Conservation (phyloP, 768 basidiomycete species). For the Paxillus rubicundulus region DNA sequence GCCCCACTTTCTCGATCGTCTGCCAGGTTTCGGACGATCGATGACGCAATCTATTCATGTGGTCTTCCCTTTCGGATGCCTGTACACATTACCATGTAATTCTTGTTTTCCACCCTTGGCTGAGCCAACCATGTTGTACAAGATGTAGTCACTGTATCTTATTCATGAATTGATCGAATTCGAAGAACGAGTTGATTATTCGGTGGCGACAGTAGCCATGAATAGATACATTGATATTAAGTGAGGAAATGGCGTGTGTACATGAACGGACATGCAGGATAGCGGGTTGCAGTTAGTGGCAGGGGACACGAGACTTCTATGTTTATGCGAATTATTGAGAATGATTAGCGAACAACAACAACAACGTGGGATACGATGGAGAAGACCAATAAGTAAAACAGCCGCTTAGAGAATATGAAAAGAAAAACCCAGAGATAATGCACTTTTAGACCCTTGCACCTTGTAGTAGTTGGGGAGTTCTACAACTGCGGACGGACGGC, state of each 20-base stretch:
- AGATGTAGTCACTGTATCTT: conserved; percentile 6
- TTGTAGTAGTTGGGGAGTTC: neutral
- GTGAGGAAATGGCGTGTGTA: neutral
- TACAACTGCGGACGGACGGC: no score
- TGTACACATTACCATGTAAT: neutral
- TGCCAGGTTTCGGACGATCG: conserved; percentile 15
- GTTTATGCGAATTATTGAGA: neutral
- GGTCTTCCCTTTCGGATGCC: no score
- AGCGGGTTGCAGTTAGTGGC: neutral
- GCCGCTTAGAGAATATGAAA: neutral
- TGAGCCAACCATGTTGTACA: neutral
- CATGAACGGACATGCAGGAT: neutral
- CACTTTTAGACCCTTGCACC: conserved; percentile 9
- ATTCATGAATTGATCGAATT: neutral
- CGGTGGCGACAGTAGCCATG: no score
- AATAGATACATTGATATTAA: neutral
- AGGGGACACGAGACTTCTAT: neutral
- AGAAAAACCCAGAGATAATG: neutral
- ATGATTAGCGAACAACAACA: neutral
- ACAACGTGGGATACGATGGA: neutral
- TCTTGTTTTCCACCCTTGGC: neutral
- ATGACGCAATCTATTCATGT: neutral
- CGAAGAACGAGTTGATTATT: no score
- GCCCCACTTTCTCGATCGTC: conserved; percentile 6
- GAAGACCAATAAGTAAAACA: conserved; percentile 6